Conservation (phyloP, 768 basidiomycete genomes). For the Leccinum longicurvipes region DNA sequence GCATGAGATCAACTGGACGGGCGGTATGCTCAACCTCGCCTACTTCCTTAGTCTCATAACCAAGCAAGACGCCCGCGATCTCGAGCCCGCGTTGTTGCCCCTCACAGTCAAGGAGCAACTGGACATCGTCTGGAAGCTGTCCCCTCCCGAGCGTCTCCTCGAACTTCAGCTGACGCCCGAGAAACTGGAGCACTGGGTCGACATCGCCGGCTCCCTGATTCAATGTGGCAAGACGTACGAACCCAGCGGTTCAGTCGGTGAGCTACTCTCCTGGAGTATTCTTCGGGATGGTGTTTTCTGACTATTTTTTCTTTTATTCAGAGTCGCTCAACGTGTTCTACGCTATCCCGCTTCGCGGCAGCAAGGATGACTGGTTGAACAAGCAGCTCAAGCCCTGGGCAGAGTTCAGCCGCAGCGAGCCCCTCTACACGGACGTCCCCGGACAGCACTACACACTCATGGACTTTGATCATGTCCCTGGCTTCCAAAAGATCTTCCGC, state of each 20-base stretch:
- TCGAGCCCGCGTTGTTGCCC: not conserved
- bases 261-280: not conserved
- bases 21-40: not conserved
- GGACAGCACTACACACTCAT: not conserved
- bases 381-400: not conserved
- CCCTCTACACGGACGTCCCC: not conserved
- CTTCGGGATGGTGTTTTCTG: not conserved
- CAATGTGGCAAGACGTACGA: not conserved
- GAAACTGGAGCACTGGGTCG: not conserved
- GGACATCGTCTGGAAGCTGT: not conserved
- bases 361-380: not conserved
- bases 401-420: not conserved
- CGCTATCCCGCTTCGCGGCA: not conserved
- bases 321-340: not conserved
- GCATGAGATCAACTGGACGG: not conserved
- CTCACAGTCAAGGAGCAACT: not conserved
- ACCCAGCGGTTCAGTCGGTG: not conserved
- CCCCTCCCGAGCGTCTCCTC: not conserved
- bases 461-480: not conserved
- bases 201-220: not conserved
- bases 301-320: not conserved
- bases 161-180: not conserved
- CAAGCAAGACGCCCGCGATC: not conserved
- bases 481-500: not conserved
- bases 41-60: not conserved